phyloP scores from a whole-genome alignment of 2,329 filamentous ascomycete genomes.

The Colletotrichum siamense region DNA sequence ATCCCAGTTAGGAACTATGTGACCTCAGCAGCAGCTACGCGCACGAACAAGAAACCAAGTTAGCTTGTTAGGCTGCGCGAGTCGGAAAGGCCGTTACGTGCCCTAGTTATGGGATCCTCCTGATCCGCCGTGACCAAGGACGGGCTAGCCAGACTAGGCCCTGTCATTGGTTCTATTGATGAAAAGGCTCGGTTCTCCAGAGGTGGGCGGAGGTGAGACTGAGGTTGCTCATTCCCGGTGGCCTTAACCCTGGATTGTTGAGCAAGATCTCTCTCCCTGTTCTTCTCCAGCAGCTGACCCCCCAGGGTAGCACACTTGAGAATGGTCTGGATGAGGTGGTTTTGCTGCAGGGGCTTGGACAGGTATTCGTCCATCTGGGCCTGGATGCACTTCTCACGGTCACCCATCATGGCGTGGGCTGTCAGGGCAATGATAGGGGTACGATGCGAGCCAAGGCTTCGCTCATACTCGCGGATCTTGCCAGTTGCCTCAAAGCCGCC shows the following conservation, averaged over 20 bases:
- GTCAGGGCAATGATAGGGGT: slow-evolving; percentile 97
- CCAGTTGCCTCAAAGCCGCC: slow-evolving; percentile 97
- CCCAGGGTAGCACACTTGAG: slow-evolving; percentile 95
- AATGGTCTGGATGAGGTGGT: slow-evolving; percentile 97
- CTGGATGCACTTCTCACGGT: slow-evolving; percentile 96
- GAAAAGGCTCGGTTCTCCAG: slow-evolving; percentile 70
- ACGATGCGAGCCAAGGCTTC: slow-evolving; percentile 76
- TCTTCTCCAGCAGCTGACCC: slow-evolving; percentile 80
- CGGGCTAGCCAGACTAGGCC: slow-evolving; percentile 65
- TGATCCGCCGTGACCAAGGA: slow-evolving; percentile 64
- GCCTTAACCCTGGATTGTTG: slow-evolving; percentile 56
- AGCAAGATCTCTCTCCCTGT: slow-evolving; percentile 64
- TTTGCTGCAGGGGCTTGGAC: slow-evolving; percentile 95
- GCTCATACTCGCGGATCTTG: slow-evolving; percentile 95
- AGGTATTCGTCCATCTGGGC: slow-evolving; percentile 99
- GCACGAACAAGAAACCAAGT: slow-evolving; percentile 30
- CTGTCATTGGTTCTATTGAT: slow-evolving; percentile 65
- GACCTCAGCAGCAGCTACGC: slow-evolving; percentile 22
- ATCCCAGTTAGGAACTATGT: slow-evolving; percentile 25
- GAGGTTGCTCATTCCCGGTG: slow-evolving; percentile 41
- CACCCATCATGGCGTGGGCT: slow-evolving; percentile 97
- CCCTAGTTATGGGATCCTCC: slow-evolving; percentile 61
- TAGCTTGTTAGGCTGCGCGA: slow-evolving; percentile 44
- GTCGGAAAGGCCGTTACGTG: slow-evolving; percentile 49
- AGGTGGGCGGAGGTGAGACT: slow-evolving; percentile 43